Percentiles rank a stretch among this genome's conserved stretches.
Conservation (phyloP, 768 basidiomycete genomes). For the Termitomyces sp. region DNA sequence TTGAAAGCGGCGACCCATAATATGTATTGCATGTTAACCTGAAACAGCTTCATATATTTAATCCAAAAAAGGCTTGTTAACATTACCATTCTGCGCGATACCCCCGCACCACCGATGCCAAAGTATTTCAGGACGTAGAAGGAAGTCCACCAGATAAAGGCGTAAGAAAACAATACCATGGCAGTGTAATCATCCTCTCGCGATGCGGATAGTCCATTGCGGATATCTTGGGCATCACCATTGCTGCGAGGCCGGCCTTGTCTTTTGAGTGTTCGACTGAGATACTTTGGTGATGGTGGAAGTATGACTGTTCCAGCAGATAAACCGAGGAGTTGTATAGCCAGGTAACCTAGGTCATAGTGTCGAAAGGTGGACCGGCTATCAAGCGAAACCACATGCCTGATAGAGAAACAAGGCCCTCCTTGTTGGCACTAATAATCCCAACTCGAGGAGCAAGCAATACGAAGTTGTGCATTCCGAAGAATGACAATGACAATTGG, state of each 20-base stretch:
- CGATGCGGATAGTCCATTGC: constrained; percentile 21
- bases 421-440: constrained; percentile 80
- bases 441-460: constrained; percentile 57
- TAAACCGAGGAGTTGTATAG: constrained; percentile 84
- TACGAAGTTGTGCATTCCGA: constrained; percentile 57
- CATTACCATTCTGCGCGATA: constrained; percentile 43
- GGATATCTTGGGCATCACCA: constrained; percentile 6
- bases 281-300: constrained; percentile 71
- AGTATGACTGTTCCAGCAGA: constrained; percentile 77
- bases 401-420: constrained; percentile 77
- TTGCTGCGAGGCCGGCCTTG: constrained; percentile 4
- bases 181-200: constrained; percentile 71
- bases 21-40: constrained; percentile 89
- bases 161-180: constrained; percentile 71
- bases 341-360: constrained; percentile 64
- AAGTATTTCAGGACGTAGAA: constrained; percentile 34
- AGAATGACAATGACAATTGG: constrained; percentile 53
- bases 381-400: constrained; percentile 32
- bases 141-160: constrained; percentile 72
- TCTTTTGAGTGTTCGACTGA: constrained; percentile 46
- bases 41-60: neutral
- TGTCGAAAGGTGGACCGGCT: neutral
- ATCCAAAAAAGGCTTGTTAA: neutral
- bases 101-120: constrained; percentile 34
- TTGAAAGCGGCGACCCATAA: constrained; percentile 90